These are phyloP conservation scores for Lactarius trivialis DNA, from an alignment of 768 basidiomycete species.

Conservation along the genomic window DNA sequence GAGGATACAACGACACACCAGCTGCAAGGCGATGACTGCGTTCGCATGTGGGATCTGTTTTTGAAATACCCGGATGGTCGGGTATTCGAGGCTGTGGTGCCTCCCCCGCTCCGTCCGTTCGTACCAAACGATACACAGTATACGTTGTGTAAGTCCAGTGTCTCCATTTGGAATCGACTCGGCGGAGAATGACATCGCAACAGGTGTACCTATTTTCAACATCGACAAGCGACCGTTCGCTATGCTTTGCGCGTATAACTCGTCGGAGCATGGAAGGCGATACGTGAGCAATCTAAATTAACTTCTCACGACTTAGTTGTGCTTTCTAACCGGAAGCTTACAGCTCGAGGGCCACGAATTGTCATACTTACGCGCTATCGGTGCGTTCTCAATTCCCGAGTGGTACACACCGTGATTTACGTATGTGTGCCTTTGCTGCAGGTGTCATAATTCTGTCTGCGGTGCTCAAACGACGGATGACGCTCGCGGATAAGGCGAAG, in stretches of 20 bases:
- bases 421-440: conserved; percentile 20
- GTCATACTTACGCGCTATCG: conserved; percentile 88
- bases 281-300: conserved; percentile 47
- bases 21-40: conserved; percentile 66
- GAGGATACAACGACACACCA: conserved; percentile 49
- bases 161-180: not conserved
- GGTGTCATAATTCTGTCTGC: conserved; percentile 92
- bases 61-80: conserved; percentile 76
- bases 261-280: conserved; percentile 69
- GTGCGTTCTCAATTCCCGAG: conserved; percentile 30
- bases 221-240: conserved; percentile 91
- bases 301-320: not conserved
- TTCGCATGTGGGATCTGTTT: conserved; percentile 70
- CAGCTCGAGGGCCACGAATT: conserved; percentile 85
- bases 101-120: conserved; percentile 74
- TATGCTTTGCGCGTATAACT: conserved; percentile 86
- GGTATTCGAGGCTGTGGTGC: conserved; percentile 82
- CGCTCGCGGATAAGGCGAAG: conserved; percentile 91
- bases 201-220: conserved; percentile 89
- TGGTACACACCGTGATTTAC: not conserved
- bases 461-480: conserved; percentile 87
- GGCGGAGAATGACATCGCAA: conserved; percentile 8
- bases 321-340: not conserved
- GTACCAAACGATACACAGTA: conserved; percentile 79
- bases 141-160: conserved; percentile 60